Evolutionary conservation across 257 asterid species (phyloP).

Genomic region (Avicennia marina): DNA sequence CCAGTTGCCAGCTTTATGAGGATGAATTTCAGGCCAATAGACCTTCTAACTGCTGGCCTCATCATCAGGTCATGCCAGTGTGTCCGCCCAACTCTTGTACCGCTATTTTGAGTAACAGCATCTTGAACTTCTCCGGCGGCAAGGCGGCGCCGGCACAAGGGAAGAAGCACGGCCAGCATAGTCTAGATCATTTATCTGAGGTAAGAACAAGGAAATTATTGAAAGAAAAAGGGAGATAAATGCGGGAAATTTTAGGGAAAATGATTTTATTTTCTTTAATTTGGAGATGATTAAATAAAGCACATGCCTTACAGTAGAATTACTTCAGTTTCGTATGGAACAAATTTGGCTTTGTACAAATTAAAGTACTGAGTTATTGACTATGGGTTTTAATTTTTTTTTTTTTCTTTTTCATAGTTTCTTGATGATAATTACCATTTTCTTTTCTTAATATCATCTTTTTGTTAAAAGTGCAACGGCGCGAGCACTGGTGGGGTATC

Average conservation of each 20-base stretch:
- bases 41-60: slow-evolving; percentile 21
- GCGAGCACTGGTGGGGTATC: slow-evolving; percentile 54
- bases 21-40: slow-evolving; percentile 28
- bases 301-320: no score
- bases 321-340: no score
- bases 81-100: slow-evolving; percentile 39
- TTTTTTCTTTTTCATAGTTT: slow-evolving; percentile 10
- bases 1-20: slow-evolving; percentile 22
- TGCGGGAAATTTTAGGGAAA: no score
- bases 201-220: slow-evolving; percentile 21
- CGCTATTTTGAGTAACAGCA: slow-evolving; percentile 35
- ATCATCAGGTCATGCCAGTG: slow-evolving; percentile 26
- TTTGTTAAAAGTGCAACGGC: slow-evolving; percentile 59
- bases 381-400: no score
- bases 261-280: no score
- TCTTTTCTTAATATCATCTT: background rate
- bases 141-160: slow-evolving; percentile 21
- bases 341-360: no score
- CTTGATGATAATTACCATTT: background rate
- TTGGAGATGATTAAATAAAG: no score
- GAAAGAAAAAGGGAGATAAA: no score
- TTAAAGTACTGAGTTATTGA: no score
- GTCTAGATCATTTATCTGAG: slow-evolving; percentile 54
- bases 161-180: slow-evolving; percentile 29
- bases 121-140: slow-evolving; percentile 46